Base-by-base conservation (phyloP, 2,329 filamentous ascomycete genomes). In the Penicillium verrucosum region DNA sequence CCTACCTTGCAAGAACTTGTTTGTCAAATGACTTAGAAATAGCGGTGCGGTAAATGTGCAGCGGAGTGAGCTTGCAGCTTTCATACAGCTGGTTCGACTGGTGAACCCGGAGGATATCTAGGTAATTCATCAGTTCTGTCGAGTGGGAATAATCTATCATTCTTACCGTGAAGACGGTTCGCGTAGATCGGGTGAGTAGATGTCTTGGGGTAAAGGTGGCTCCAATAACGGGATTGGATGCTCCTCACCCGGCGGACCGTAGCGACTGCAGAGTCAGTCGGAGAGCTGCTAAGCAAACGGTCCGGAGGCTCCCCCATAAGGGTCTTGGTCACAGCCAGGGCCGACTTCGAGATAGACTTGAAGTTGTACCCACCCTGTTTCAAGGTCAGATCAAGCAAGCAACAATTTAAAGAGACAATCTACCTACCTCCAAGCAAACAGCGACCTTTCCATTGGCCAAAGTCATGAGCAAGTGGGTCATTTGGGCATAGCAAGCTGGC, bases 381-480 rank as follows among this genome's bases (percentile, higher is more conserved):
- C 2, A 4, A 21, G 12, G 40, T 37, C 21, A 50, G 40, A n/a
- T 37, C 8, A 23, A 23, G 14, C 14, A 37, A 36, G 23, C 37
- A 14, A 36, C 3, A 11, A 44, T 27, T 37, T 21, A 25, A 30
- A 18, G n/a, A 51, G 41, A 2, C 23, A 23, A 14, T 21, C 9
- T 3, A 54, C 65, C 49, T 58, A 80, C 78, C 73, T 99, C 94
- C 2, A 99, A 81, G 70, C 92, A 97, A 9, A 97, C 93, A 2
- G 90, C 89, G 14, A 99, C 82, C 70, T 92, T 96, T 29, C 94
- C 94, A 43, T 87, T 82, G 0, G 94, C 93, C 21, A 99, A 81
- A 2, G 90, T 92, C 92, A 97, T 97, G 46, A 99, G 84, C 93
- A 97, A 97, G 70, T 97, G 92, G 16, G 94, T 97, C 94, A 99